phyloP scores from a whole-genome alignment of 2,329 filamentous ascomycete genomes.

The Penicillium palitans region DNA sequence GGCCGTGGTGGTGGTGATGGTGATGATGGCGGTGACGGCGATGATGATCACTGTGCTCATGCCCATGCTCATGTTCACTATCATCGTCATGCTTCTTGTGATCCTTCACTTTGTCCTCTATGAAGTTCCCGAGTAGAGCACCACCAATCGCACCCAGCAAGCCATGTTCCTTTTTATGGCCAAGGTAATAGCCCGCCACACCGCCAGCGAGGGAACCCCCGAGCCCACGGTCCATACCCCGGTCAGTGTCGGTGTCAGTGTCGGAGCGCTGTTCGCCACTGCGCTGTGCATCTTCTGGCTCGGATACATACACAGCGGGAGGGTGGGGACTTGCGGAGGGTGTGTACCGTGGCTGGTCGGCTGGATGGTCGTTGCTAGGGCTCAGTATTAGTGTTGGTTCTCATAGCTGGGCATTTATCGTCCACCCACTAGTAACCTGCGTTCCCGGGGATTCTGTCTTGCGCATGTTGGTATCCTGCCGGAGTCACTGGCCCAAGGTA shows the following conservation, averaged over 20 bases:
- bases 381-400: not conserved
- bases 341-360: slow-evolving; percentile 19
- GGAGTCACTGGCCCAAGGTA: slow-evolving; percentile 39
- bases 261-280: slow-evolving; percentile 10
- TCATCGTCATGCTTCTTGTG: slow-evolving; percentile 35
- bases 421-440: slow-evolving; percentile 38
- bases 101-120: slow-evolving; percentile 56
- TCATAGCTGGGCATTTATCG: not conserved
- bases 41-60: slow-evolving; percentile 10
- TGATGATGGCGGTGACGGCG: slow-evolving; percentile 16
- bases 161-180: slow-evolving; percentile 58
- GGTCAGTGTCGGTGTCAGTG: slow-evolving; percentile 19
- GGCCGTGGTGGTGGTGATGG: slow-evolving; percentile 20
- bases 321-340: slow-evolving; percentile 19
- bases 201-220: slow-evolving; percentile 59
- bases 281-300: slow-evolving; percentile 12
- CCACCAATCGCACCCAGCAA: slow-evolving; percentile 60
- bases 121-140: slow-evolving; percentile 56
- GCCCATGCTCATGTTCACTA: slow-evolving; percentile 15
- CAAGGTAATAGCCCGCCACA: slow-evolving; percentile 57
- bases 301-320: slow-evolving; percentile 20
- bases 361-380: slow-evolving; percentile 17
- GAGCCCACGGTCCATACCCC: slow-evolving; percentile 55
- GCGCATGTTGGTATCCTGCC: slow-evolving; percentile 50
- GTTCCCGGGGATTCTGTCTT: slow-evolving; percentile 22